A percentile compares a stretch with the other conserved stretches of the same genome.
These are phyloP conservation scores for Dalbergia cultrata DNA, from an alignment of 306 rosid genomes.

Conservation along the genomic window DNA sequence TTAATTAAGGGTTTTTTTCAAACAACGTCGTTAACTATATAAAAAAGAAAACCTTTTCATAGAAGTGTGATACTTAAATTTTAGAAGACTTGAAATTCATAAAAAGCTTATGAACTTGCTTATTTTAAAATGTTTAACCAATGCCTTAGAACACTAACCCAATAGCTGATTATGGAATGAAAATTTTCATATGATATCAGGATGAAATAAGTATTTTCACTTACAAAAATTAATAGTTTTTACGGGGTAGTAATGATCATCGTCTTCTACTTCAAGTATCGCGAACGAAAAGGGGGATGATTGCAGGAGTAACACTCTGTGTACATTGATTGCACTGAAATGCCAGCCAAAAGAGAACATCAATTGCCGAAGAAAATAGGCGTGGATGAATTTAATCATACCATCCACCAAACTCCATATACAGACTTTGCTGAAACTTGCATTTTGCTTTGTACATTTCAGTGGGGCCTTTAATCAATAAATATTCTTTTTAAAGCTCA, in stretches of 20 bases:
- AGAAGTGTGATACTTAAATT: no score
- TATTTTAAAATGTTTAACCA: no score
- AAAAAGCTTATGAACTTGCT: no score
- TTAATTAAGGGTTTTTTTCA: no score
- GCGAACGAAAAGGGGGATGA: neutral
- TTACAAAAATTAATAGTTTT: neutral
- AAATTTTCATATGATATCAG: no score
- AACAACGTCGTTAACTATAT: no score
- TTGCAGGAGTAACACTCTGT: neutral
- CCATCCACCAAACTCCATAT: constrained; percentile 51
- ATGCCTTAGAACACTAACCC: no score
- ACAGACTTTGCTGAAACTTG: constrained; percentile 44
- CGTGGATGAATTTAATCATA: constrained; percentile 41
- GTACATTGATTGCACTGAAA: neutral
- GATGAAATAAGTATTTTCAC: neutral
- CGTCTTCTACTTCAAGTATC: neutral
- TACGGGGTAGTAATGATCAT: constrained; percentile 1
- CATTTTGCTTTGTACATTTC: constrained; percentile 20
- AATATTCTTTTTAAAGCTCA: constrained; percentile 14
- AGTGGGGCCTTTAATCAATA: constrained; percentile 7
- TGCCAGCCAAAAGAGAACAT: neutral
- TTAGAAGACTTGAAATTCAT: no score
- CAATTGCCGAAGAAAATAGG: neutral
- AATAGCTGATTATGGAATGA: no score
- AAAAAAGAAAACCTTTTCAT: no score